Evolutionary conservation across 805 yeast species (phyloP), one percentile per base, ranked within the genome.

Genomic region (Yamadazyma sp.): DNA sequence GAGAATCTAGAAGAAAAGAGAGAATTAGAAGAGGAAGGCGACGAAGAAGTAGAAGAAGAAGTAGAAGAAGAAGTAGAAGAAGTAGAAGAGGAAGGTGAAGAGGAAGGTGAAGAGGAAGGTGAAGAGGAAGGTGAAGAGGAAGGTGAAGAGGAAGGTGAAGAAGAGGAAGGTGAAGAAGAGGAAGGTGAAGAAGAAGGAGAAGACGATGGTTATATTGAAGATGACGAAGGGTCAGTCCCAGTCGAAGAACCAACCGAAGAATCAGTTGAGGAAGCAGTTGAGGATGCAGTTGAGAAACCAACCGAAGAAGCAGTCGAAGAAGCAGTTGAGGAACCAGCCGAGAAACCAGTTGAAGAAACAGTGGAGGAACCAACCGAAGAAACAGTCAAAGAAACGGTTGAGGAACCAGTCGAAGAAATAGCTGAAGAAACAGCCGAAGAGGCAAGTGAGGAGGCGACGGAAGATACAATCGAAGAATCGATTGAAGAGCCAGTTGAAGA

Each of bases 191-290:
- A 32, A 33, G 36, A 31, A 27, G 30, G 18, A 23, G 30, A 12
- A 35, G 17, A 44, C 39, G 39, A 35, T 33, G 36, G 25, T 20
- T 35, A 36, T 15, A 23, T 23, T 19, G 44, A 26, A 18, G 39
- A 31, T 33, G 44, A 38, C 8, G 42, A 23, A 23, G 45, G 31
- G 17, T 38, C 14, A 10, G 47, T 37, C 26, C 44, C 31, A 31
- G 23, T 22, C 7, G 45, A 38, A 25, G 38, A 27, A 15, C 43
- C 41, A 18, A 43, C 27, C 23, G 30, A 23, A 16, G 43, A 42
- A 34, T 36, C 33, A 15, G 40, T 29, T n/a, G 31, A 15, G 6
- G 29, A 31, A 23, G 39, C 4, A 18, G 26, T 14, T 4, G 25
- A 23, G 7, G 29, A 23, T n/a, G 36, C 25, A 33, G 25, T 13